phyloP scores from a whole-genome alignment of 129 eudicot species.

The Silybum marianum region DNA sequence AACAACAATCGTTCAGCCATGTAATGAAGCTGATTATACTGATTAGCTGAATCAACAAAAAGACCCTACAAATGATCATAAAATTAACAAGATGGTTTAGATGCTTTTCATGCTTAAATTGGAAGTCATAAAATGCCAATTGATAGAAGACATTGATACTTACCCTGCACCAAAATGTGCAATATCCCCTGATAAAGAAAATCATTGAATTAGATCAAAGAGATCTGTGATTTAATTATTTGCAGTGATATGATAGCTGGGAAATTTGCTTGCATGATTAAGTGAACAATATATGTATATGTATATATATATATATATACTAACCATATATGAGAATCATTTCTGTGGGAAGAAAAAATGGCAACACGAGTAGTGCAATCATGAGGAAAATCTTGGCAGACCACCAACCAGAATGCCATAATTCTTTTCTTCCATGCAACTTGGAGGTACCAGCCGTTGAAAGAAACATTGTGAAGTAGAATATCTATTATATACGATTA shows the following conservation, averaged over 20 bases:
- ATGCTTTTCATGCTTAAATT: not conserved
- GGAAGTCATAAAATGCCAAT: slow-evolving; percentile 9
- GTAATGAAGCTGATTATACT: slow-evolving; percentile 79
- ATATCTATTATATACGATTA: slow-evolving; percentile 45
- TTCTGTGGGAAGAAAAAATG: slow-evolving; percentile 58
- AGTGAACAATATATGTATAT: not conserved
- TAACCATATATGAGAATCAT: slow-evolving; percentile 64
- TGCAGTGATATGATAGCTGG: not conserved
- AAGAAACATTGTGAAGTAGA: slow-evolving; percentile 71
- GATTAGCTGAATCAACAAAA: slow-evolving; percentile 72
- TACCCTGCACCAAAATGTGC: slow-evolving; percentile 96
- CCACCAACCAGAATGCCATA: slow-evolving; percentile 94
- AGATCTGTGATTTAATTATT: not conserved
- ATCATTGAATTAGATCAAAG: slow-evolving; percentile 19
- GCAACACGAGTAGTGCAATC: slow-evolving; percentile 43
- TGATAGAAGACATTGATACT: slow-evolving; percentile 10
- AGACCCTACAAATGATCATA: slow-evolving; percentile 57
- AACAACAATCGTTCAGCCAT: slow-evolving; percentile 74
- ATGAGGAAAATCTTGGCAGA: slow-evolving; percentile 55
- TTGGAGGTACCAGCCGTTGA: slow-evolving; percentile 77
- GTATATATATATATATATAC: slow-evolving; percentile 14
- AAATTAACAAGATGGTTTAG: not conserved
- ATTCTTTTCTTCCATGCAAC: slow-evolving; percentile 53
- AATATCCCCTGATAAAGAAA: slow-evolving; percentile 59
- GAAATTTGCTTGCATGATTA: not conserved